These are phyloP conservation scores for Chimonanthus salicifolius DNA, from an alignment of 164 flowering plant genomes.

Conservation along the genomic window DNA sequence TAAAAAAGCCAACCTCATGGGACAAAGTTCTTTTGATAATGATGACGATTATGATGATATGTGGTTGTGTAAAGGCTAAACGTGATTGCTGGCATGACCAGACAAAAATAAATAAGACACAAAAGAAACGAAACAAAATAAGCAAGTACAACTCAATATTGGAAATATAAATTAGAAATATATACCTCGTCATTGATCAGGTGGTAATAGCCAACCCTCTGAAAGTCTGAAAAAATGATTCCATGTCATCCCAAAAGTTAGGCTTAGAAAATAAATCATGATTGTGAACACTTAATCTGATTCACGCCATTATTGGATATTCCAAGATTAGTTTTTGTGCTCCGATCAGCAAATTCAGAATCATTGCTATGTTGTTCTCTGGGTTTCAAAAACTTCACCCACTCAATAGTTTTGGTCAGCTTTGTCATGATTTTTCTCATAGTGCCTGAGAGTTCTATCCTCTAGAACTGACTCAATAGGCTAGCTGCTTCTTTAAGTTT, in stretches of 20 bases:
- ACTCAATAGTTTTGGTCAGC: constrained; percentile 14
- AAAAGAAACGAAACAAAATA: too few relatives aligned
- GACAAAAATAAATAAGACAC: too few relatives aligned
- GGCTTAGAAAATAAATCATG: constrained; percentile 32
- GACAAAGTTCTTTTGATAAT: too few relatives aligned
- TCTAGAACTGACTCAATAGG: constrained; percentile 12
- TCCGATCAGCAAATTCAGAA: constrained; percentile 8
- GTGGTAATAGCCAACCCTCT: constrained; percentile 36
- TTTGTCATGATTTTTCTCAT: constrained; percentile 16
- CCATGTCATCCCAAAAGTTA: constrained; percentile 57
- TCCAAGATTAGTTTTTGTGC: constrained; percentile 7
- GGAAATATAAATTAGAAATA: background rate
- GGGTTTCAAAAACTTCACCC: constrained; percentile 31
- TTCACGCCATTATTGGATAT: constrained; percentile 11
- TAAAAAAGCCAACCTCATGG: too few relatives aligned
- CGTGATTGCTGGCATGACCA: too few relatives aligned
- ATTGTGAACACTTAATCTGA: constrained; percentile 12
- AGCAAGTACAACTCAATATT: background rate
- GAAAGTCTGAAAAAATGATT: constrained; percentile 40
- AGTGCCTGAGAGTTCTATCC: constrained; percentile 5
- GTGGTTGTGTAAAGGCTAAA: too few relatives aligned
- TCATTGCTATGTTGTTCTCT: constrained; percentile 2
- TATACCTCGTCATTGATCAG: constrained; percentile 67
- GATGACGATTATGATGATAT: too few relatives aligned
- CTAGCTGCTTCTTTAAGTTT: constrained; percentile 9